Evolutionary conservation across 2,329 filamentous ascomycete species (phyloP), one percentile per base, ranked within the genome.

Genomic region (Thelonectria discophora): DNA sequence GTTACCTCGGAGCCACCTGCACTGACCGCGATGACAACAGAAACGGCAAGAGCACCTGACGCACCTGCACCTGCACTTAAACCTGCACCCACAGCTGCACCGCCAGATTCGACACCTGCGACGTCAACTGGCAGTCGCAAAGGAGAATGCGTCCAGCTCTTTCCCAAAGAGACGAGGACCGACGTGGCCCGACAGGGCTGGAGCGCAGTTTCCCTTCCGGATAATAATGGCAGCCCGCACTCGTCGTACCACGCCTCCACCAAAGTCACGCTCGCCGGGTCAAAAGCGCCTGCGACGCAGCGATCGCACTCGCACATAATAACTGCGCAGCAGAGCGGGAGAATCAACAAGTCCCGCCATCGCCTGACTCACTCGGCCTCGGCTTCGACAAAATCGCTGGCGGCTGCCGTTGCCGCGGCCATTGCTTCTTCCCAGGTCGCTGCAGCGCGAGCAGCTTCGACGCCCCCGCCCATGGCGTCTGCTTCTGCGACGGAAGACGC

Each of bases 341-440:
- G 72, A 61, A 65, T 74, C 57, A 68, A 64, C 49, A 74, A 74
- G 59, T 46, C 62, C 30, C 62, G 67, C 17, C 71, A 73, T 48
- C 64, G 64, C 5, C 58, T 61, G 13, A 66, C 66, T 46, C 64
- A 64, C 27, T 70, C 68, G 2, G 62, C 64, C 37, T 64, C 68
- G 21, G 65, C 65, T 15, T 58, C 70, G 9, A 63, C 66, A 10
- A 61, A 51, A 24, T 52, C 43, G 2, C 55, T 57, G 49, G 55
- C 52, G 15, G 56, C 53, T 37, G 62, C 62, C 43, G 69, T 68
- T 34, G 65, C 58, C 13, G 67, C 69, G 3, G 69, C 69, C 55
- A 67, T 61, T 48, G 58, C 58, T 18, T 53, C 53, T 6, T 56
- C 58, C 20, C 50, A 62, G 37, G 37, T 27, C 20, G 34, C 45